Percentiles rank a stretch among this genome's conserved stretches.
Conservation (phyloP, 768 basidiomycete genomes). For the Holtermannia corniformis region DNA sequence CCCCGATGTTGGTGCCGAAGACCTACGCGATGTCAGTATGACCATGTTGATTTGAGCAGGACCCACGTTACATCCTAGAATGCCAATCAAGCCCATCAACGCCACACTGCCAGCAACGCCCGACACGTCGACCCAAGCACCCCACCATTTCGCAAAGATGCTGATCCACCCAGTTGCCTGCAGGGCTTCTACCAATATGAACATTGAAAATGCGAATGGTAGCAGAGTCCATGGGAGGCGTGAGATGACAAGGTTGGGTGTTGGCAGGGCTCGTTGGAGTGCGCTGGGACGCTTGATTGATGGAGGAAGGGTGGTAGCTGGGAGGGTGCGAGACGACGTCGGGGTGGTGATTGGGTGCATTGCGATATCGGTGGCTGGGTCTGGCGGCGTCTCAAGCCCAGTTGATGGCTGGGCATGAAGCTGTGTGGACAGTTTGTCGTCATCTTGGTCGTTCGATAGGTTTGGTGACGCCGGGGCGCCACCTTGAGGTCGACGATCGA, state of each 20-base stretch:
- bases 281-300: background rate
- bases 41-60: background rate
- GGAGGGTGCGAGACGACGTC: constrained; percentile 2
- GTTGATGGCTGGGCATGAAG: background rate
- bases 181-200: constrained; percentile 82
- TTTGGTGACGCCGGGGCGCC: background rate
- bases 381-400: background rate
- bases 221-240: constrained; percentile 71
- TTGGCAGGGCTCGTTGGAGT: constrained; percentile 51
- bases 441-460: background rate
- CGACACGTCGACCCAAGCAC: constrained; percentile 44
- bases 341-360: constrained; percentile 18
- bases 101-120: constrained; percentile 52
- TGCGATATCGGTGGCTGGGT: background rate
- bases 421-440: background rate
- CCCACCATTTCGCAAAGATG: constrained; percentile 65
- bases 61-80: constrained; percentile 61
- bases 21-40: constrained; percentile 37
- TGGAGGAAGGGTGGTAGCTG: background rate
- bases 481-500: background rate
- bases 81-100: constrained; percentile 61
- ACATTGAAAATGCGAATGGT: constrained; percentile 88
- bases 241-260: constrained; percentile 46
- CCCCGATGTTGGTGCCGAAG: constrained; percentile 82
- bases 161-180: constrained; percentile 77